A percentile compares a stretch with the other conserved stretches of the same genome.
These are phyloP conservation scores for Debaryomyces hansenii DNA, from an alignment of 805 yeast genomes.

Conservation along the genomic window DNA sequence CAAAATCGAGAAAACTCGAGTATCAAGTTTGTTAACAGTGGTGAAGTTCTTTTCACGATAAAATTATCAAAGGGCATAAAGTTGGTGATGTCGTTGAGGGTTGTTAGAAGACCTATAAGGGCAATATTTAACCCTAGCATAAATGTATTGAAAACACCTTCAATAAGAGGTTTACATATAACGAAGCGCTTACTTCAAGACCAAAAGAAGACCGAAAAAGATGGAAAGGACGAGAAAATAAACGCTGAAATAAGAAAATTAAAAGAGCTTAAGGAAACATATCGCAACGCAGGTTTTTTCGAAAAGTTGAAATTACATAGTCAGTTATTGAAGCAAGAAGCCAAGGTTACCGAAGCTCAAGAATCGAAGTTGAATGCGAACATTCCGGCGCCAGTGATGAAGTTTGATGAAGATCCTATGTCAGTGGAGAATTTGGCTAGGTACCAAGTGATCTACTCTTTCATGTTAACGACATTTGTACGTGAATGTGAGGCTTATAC, in stretches of 20 bases:
- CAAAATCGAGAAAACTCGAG: slow-evolving; percentile 3
- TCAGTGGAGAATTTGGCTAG: slow-evolving; percentile 13
- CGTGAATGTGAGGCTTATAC: slow-evolving; percentile 20
- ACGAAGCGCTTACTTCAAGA: slow-evolving; percentile 3
- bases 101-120: slow-evolving; percentile 2
- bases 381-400: slow-evolving; percentile 15
- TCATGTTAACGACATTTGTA: slow-evolving; percentile 23
- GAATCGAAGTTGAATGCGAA: slow-evolving; percentile 11
- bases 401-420: slow-evolving; percentile 19
- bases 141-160: neutral
- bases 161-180: slow-evolving; percentile 3
- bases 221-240: slow-evolving; percentile 10
- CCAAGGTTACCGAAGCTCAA: slow-evolving; percentile 20
- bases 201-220: slow-evolving; percentile 1
- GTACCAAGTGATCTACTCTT: slow-evolving; percentile 16
- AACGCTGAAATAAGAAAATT: slow-evolving; percentile 22
- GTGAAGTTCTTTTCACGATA: neutral
- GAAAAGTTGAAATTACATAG: slow-evolving; percentile 22
- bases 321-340: slow-evolving; percentile 21
- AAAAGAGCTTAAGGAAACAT: slow-evolving; percentile 21
- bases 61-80: neutral
- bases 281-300: slow-evolving; percentile 22
- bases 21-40: neutral
- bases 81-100: slow-evolving; percentile 6
- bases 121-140: neutral